These are phyloP conservation scores for Diospyros lotus DNA, from an alignment of 148 eudicot genomes.

Conservation along the genomic window DNA sequence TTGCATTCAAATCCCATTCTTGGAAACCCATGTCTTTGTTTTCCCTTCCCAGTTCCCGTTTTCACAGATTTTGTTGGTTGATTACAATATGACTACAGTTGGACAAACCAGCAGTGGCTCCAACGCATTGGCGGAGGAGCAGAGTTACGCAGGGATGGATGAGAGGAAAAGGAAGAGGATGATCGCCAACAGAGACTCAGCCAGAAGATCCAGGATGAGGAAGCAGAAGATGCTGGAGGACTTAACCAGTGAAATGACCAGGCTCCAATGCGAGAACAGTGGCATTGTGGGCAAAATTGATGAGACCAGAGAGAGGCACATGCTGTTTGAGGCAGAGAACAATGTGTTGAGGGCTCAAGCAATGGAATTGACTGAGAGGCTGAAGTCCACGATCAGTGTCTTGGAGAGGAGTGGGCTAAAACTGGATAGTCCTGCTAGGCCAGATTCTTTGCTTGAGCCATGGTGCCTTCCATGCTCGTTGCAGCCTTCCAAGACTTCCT, in stretches of 20 bases:
- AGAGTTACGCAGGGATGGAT: constrained; percentile 10
- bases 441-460: constrained; percentile 20
- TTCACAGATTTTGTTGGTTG: no score
- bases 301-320: constrained; percentile 5
- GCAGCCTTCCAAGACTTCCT: constrained; percentile 27
- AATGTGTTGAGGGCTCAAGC: constrained; percentile 36
- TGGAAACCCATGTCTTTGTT: no score
- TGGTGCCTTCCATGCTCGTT: constrained; percentile 27
- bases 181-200: constrained; percentile 26
- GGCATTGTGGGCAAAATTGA: constrained; percentile 11
- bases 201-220: constrained; percentile 23
- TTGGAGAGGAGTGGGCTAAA: constrained; percentile 10
- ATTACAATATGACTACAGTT: no score
- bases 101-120: constrained; percentile 9
- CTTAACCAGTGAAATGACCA: constrained; percentile 1
- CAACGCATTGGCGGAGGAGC: constrained; percentile 3
- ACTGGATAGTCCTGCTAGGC: constrained; percentile 19
- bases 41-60: no score
- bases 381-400: constrained; percentile 13
- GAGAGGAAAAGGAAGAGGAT: constrained; percentile 26
- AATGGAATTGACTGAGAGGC: constrained; percentile 25
- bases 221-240: constrained; percentile 19
- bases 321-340: constrained; percentile 17
- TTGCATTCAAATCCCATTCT: no score
- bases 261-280: constrained; percentile 9